phyloP scores from a whole-genome alignment of 139 green algal genomes.

The Tetradesmus lagerheimii region DNA sequence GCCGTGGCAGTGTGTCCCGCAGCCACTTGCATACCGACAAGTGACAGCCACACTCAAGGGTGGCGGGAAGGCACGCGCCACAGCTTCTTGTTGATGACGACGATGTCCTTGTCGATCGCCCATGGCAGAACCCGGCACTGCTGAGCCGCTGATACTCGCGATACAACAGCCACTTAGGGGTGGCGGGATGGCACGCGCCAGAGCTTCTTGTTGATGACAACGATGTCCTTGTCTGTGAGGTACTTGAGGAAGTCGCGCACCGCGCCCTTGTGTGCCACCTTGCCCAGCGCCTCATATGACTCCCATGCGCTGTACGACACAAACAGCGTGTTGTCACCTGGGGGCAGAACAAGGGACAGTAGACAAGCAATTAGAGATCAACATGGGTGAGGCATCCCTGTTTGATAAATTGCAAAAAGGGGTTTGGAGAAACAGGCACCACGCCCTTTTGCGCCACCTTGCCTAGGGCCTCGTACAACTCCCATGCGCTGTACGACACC shows the following conservation, averaged over 20 bases:
- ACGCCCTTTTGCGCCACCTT: not conserved
- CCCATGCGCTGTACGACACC: not conserved
- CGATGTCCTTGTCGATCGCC: conserved; percentile 23
- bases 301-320: not conserved
- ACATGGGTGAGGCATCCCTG: not conserved
- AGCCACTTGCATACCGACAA: too few species aligned
- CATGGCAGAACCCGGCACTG: too few species aligned
- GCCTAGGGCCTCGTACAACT: not conserved
- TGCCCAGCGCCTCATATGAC: not conserved
- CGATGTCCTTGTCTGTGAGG: conserved; percentile 4
- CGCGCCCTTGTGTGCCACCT: not conserved
- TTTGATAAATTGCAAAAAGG: too few species aligned
- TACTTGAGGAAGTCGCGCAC: not conserved
- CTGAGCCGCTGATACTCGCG: not conserved
- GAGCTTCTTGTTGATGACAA: conserved; percentile 11
- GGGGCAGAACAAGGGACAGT: not conserved
- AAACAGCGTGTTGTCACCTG: conserved; percentile 32
- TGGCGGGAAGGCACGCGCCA: not conserved
- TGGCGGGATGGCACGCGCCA: not conserved
- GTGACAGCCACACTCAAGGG: too few species aligned
- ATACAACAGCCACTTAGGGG: not conserved
- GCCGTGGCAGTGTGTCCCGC: too few species aligned
- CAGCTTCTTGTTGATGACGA: conserved; percentile 10
- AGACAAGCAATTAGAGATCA: not conserved
- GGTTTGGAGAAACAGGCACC: too few species aligned